Evolutionary conservation across 805 yeast species (phyloP).

Genomic region (Yarrowia sp.): DNA sequence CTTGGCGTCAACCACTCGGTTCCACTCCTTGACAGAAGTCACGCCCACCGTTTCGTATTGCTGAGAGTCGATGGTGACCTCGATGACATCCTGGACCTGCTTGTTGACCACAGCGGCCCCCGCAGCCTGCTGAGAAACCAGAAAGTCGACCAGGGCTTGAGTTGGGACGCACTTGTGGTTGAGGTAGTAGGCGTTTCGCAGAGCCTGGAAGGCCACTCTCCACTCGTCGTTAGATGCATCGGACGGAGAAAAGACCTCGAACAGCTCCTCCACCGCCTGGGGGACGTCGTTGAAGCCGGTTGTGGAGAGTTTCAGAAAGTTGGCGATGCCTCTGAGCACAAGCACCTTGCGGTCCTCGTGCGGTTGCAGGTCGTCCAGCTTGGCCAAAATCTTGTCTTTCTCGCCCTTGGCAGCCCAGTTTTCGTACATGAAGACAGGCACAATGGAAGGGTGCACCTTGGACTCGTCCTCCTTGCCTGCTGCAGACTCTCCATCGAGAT

Average conservation of each 20-base stretch:
- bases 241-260: background rate
- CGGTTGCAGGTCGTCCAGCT: background rate
- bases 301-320: background rate
- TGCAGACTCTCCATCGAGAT: background rate
- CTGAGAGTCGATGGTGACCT: background rate
- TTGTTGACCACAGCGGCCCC: slow-evolving; percentile 36
- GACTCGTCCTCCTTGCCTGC: background rate
- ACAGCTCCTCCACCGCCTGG: slow-evolving; percentile 4
- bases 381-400: background rate
- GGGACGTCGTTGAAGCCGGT: slow-evolving; percentile 2
- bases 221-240: background rate
- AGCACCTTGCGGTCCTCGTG: background rate
- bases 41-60: slow-evolving; percentile 6
- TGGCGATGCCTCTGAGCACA: background rate
- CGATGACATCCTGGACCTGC: slow-evolving; percentile 36
- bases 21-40: background rate
- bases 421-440: slow-evolving; percentile 6
- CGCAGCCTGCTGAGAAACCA: slow-evolving; percentile 36
- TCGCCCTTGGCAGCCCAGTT: background rate
- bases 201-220: background rate
- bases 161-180: slow-evolving; percentile 32
- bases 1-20: slow-evolving; percentile 13
- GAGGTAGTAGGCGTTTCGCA: background rate
- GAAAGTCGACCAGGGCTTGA: slow-evolving; percentile 32
- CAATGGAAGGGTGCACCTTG: background rate